Percentiles rank a stretch among this genome's conserved stretches.
Evolutionary conservation across 2,329 filamentous ascomycete species (phyloP).

Genomic region (Colletotrichum tamarilloi): DNA sequence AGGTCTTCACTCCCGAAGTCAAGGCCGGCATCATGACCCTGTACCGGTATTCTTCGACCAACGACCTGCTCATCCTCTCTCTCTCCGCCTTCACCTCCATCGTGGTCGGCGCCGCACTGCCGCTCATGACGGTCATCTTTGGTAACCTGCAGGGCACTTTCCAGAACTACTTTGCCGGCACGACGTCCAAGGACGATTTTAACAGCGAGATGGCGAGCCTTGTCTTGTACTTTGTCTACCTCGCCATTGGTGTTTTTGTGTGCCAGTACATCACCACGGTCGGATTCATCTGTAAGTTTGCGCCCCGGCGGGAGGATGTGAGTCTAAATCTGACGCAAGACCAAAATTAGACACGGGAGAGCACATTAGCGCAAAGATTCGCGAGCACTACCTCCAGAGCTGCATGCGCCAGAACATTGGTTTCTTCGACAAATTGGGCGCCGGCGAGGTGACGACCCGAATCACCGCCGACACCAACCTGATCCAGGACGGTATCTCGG

Average conservation of each 20-base stretch:
- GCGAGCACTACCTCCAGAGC: slow-evolving; percentile 84
- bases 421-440: slow-evolving; percentile 92
- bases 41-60: slow-evolving; percentile 76
- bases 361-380: slow-evolving; percentile 81
- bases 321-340: slow-evolving; percentile 1
- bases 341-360: slow-evolving; percentile 72
- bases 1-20: slow-evolving; percentile 73
- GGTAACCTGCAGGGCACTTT: slow-evolving; percentile 81
- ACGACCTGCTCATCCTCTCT: slow-evolving; percentile 72
- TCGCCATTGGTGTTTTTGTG: slow-evolving; percentile 83
- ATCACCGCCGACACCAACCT: slow-evolving; percentile 95
- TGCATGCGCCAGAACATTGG: slow-evolving; percentile 91
- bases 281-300: slow-evolving; percentile 77
- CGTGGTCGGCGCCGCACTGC: slow-evolving; percentile 78
- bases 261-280: slow-evolving; percentile 84
- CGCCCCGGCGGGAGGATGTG: background rate
- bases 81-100: slow-evolving; percentile 74
- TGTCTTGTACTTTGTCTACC: slow-evolving; percentile 87
- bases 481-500: slow-evolving; percentile 92
- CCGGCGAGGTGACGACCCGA: slow-evolving; percentile 92
- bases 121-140: slow-evolving; percentile 85
- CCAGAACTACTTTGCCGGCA: slow-evolving; percentile 67
- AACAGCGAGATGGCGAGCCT: slow-evolving; percentile 67
- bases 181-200: slow-evolving; percentile 65
- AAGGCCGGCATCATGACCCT: slow-evolving; percentile 73